phyloP scores from a whole-genome alignment of 2,329 filamentous ascomycete species.

The Sclerotinia trifoliorum region DNA sequence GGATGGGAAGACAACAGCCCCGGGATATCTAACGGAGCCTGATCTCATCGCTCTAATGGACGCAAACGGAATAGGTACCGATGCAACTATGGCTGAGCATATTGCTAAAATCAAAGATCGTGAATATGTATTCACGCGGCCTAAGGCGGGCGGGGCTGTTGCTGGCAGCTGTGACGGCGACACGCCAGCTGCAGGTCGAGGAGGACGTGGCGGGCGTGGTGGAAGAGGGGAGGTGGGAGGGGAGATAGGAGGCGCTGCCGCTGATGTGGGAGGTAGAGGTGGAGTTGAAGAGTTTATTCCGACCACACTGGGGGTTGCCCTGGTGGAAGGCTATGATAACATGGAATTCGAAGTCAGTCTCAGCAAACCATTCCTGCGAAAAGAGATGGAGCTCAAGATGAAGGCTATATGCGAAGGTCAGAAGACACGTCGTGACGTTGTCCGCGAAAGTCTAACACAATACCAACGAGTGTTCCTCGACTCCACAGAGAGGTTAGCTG shows the following conservation, averaged over 20 bases:
- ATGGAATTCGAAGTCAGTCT: slow-evolving; percentile 92
- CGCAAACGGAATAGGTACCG: slow-evolving; percentile 95
- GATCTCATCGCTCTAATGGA: slow-evolving; percentile 97
- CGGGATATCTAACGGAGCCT: slow-evolving; percentile 87
- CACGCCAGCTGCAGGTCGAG: slow-evolving; percentile 43
- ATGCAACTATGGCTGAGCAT: slow-evolving; percentile 98
- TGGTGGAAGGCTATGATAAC: slow-evolving; percentile 91
- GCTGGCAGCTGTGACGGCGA: slow-evolving; percentile 35
- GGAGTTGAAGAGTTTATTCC: slow-evolving; percentile 84
- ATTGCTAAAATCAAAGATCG: slow-evolving; percentile 93
- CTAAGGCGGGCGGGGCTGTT: slow-evolving; percentile 43
- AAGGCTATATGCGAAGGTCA: slow-evolving; percentile 91
- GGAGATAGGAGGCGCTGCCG: slow-evolving; percentile 45
- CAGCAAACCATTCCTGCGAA: slow-evolving; percentile 91
- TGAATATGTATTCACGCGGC: slow-evolving; percentile 73
- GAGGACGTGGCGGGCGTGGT: slow-evolving; percentile 37
- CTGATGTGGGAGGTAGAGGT: slow-evolving; percentile 47
- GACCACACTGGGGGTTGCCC: slow-evolving; percentile 82
- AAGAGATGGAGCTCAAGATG: slow-evolving; percentile 98
- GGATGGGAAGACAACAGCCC: slow-evolving; percentile 85
- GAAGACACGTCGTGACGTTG: slow-evolving; percentile 69
- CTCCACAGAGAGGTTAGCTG: slow-evolving; percentile 71
- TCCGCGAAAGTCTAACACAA: slow-evolving; percentile 80
- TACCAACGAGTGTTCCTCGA: slow-evolving; percentile 85
- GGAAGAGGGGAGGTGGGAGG: slow-evolving; percentile 44